Evolutionary conservation across 805 yeast genomes (phyloP).

Genomic region (Grigorovia transvaalensis): DNA sequence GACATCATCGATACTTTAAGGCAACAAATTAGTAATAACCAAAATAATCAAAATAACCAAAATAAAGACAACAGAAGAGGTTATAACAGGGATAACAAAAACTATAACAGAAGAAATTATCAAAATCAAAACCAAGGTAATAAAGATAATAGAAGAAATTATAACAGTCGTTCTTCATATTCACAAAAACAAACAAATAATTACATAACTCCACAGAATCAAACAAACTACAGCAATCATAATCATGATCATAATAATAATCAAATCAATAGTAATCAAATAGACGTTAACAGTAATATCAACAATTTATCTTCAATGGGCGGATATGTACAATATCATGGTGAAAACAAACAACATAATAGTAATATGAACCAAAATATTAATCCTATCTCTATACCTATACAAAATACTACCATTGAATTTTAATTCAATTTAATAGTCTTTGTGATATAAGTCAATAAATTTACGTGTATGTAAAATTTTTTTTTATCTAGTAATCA

Average conservation of each 20-base stretch:
- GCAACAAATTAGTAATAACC: slow-evolving; percentile 46
- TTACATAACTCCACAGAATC: not conserved
- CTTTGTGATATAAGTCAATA: not conserved
- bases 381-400: not conserved
- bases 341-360: slow-evolving; percentile 1
- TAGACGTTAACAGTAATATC: slow-evolving; percentile 11
- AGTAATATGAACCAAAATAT: not conserved
- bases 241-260: slow-evolving; percentile 13
- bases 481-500: too few relatives aligned
- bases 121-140: slow-evolving; percentile 7
- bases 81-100: slow-evolving; percentile 24
- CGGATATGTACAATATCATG: slow-evolving; percentile 25
- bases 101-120: slow-evolving; percentile 9
- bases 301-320: slow-evolving; percentile 11
- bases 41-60: slow-evolving; percentile 30
- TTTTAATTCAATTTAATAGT: slow-evolving; percentile 1
- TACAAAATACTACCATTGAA: slow-evolving; percentile 7
- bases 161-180: slow-evolving; percentile 5
- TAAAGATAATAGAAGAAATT: slow-evolving; percentile 6
- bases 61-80: slow-evolving; percentile 22
- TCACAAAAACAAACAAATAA: slow-evolving; percentile 4
- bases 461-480: not conserved
- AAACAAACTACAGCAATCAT: slow-evolving; percentile 6
- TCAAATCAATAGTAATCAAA: slow-evolving; percentile 9
- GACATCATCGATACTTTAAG: slow-evolving; percentile 67